phyloP scores from a whole-genome alignment of 1,139 yeast genomes.

The Zygosaccharomyces pseudobailii region DNA sequence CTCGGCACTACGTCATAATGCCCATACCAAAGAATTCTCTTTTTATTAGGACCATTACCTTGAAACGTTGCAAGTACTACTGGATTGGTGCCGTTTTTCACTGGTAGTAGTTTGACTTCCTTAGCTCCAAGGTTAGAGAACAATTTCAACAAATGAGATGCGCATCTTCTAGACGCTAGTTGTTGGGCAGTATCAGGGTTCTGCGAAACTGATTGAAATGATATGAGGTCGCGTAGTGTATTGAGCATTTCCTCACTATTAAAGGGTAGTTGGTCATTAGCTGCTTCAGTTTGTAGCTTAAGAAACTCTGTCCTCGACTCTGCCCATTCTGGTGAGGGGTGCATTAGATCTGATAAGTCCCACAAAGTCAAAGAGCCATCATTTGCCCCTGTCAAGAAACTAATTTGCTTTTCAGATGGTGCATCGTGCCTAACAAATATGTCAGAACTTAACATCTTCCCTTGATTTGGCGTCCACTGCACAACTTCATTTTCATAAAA shows the following conservation, averaged over 20 bases:
- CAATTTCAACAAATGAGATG: conserved; percentile 62
- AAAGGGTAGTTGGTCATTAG: conserved; percentile 9
- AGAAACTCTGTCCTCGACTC: neutral
- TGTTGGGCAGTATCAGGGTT: conserved; percentile 52
- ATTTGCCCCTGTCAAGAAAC: conserved; percentile 53
- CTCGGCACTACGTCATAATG: conserved; percentile 92
- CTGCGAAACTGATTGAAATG: conserved; percentile 74
- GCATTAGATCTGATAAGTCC: conserved; percentile 35
- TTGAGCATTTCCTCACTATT: conserved; percentile 60
- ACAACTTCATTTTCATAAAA: conserved; percentile 39
- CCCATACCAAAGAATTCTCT: conserved; percentile 77
- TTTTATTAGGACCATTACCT: conserved; percentile 36
- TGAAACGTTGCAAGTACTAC: conserved; percentile 71
- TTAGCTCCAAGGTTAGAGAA: conserved; percentile 69
- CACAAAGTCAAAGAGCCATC: conserved; percentile 58
- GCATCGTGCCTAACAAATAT: conserved; percentile 23
- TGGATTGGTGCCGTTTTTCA: conserved; percentile 69
- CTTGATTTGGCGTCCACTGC: conserved; percentile 41
- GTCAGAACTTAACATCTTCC: conserved; percentile 36
- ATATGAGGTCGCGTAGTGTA: conserved; percentile 56
- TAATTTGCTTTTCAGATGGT: conserved; percentile 22
- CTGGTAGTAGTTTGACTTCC: conserved; percentile 64
- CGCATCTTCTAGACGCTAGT: conserved; percentile 84
- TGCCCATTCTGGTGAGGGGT: neutral
- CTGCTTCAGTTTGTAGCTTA: neutral